Percentiles rank a stretch among this genome's conserved stretches.
Conservation (phyloP, 768 basidiomycete species). For the Gelatoporia subvermispora region DNA sequence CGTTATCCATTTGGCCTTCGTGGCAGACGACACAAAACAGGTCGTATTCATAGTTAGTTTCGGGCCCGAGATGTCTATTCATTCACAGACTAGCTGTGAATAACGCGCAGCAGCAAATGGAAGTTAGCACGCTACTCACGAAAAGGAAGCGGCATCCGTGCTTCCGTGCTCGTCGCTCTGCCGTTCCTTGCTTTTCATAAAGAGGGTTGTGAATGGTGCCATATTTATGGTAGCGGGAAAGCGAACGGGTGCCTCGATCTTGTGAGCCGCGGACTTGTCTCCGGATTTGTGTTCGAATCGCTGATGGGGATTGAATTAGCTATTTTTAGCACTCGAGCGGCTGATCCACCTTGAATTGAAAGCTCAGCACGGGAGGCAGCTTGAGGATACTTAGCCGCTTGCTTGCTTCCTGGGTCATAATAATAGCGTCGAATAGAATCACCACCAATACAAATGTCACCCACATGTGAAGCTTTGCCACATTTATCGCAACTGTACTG, state of each 20-base stretch:
- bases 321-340: not conserved
- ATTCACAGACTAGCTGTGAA: not conserved
- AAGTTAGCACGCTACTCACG: constrained; percentile 12
- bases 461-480: constrained; percentile 59
- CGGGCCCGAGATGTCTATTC: constrained; percentile 47
- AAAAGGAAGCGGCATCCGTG: constrained; percentile 6
- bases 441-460: constrained; percentile 17
- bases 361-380: constrained; percentile 84
- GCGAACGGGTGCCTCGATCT: constrained; percentile 78
- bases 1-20: constrained; percentile 91
- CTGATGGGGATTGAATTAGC: constrained; percentile 34
- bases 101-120: constrained; percentile 1
- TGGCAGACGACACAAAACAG: constrained; percentile 92
- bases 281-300: constrained; percentile 86
- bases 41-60: constrained; percentile 81
- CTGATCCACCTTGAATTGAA: constrained; percentile 82
- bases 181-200: constrained; percentile 47
- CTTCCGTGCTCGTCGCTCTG: constrained; percentile 28
- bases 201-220: constrained; percentile 76
- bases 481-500: constrained; percentile 86
- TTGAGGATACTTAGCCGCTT: constrained; percentile 82
- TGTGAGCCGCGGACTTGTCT: constrained; percentile 70
- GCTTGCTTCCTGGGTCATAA: constrained; percentile 44
- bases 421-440: constrained; percentile 3
- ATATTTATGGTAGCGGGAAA: constrained; percentile 86